Base-by-base conservation (phyloP, 2,329 filamentous ascomycete species). In the Chrysoporthe austroafricana region DNA sequence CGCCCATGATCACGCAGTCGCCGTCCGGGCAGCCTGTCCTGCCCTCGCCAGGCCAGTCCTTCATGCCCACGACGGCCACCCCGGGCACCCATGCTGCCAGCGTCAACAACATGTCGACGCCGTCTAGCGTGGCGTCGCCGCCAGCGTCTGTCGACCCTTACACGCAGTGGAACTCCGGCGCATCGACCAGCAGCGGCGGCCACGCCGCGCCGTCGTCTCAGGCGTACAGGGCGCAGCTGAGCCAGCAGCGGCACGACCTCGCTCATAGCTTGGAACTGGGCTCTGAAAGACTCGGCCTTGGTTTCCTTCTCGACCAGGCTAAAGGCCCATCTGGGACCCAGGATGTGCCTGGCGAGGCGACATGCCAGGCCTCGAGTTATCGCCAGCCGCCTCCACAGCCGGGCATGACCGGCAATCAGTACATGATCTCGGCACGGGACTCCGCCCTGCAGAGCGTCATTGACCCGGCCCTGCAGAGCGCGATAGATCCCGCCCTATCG, bases 261-360 rank as follows among this genome's bases (percentile, higher is more conserved):
- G 76, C 82, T 21, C 86, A 89, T 66, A 84, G 84, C 50, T 76
- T 91, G 1, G 86, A 90, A 50, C 79, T 91, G 67, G 85, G 85
- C 2, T 81, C 85, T 0, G 91, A 94, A 74, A 85, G 89, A 59
- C 82, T 94, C 9, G 90, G 89, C 6, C 85, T 96, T 43, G 90
- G 89, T 67, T 94, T 94, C 72, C 81, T 96, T 1, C 83, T 95
- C 1, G 88, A 90, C 68, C 79, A 85, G 44, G 83, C 85, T 7
- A 85, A 87, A 61, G 85, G 84, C 66, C 82, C 84, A 32, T 83
- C 78, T 70, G 84, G 81, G 72, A 84, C 86, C 63, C 82, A 83
- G 54, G 84, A 82, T 61, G 83, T 84, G 36, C 69, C 82, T 50
- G 80, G 85, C 70, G 83, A 82, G 16, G 78, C 80, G 7, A 8